Percentiles rank a stretch among this genome's conserved stretches.
phyloP scores from a whole-genome alignment of 1,139 yeast species.

The Groenewaldozyma auringiensis region DNA sequence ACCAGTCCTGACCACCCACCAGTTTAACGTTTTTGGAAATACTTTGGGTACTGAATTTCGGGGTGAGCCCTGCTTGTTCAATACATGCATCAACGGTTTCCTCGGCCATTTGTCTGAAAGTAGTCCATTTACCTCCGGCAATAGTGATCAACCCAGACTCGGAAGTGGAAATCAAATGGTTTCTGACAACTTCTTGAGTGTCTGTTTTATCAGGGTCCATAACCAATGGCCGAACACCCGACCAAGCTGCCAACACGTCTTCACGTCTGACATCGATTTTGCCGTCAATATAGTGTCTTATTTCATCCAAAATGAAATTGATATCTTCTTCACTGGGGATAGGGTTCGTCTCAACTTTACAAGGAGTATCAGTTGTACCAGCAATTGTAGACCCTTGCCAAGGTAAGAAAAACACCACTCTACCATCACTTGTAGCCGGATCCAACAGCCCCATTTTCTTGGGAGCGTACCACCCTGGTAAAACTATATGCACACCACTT shows the following conservation, averaged over 20 bases:
- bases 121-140: constrained; percentile 98
- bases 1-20: constrained; percentile 66
- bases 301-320: constrained; percentile 76
- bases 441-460: constrained; percentile 81
- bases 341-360: constrained; percentile 56
- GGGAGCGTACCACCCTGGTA: constrained; percentile 92
- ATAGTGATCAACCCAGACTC: constrained; percentile 75
- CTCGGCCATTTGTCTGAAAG: constrained; percentile 96
- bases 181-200: constrained; percentile 84
- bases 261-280: constrained; percentile 83
- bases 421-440: constrained; percentile 89
- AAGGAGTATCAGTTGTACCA: constrained; percentile 89
- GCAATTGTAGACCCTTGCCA: constrained; percentile 98
- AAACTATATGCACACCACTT: constrained; percentile 85
- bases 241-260: constrained; percentile 93
- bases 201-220: constrained; percentile 59
- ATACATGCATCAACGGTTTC: constrained; percentile 80
- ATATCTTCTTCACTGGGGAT: constrained; percentile 85
- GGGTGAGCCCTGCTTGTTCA: constrained; percentile 40
- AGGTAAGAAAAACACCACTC: constrained; percentile 94
- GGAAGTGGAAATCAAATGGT: constrained; percentile 71
- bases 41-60: constrained; percentile 42
- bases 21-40: constrained; percentile 55
- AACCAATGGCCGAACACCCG: constrained; percentile 92
- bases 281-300: constrained; percentile 68